A percentile compares a stretch with the other conserved stretches of the same genome.
Conservation (phyloP, 1,284 basidiomycete genomes). For the Rhodotorula sp. region DNA sequence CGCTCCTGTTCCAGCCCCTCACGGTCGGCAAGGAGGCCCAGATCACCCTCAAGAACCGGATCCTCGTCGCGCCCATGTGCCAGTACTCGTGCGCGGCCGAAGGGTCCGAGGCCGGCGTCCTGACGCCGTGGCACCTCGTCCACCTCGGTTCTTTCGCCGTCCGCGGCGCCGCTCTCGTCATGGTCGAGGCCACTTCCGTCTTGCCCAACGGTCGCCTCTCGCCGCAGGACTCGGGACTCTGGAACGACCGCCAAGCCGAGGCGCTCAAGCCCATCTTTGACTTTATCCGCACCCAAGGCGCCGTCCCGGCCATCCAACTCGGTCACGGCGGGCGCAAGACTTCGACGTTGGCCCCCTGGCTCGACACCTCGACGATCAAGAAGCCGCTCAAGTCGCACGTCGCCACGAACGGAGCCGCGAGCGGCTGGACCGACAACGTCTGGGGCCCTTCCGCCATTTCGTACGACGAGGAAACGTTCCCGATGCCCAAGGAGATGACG, state of each 20-base stretch:
- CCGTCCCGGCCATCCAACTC: slow-evolving; percentile 66
- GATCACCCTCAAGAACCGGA: slow-evolving; percentile 58
- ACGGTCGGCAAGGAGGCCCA: slow-evolving; percentile 62
- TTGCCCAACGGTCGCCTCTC: slow-evolving; percentile 74
- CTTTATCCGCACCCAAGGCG: slow-evolving; percentile 69
- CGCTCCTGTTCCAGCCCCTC: slow-evolving; percentile 66
- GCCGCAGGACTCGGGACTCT: slow-evolving; percentile 66
- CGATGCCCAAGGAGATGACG: slow-evolving; percentile 61
- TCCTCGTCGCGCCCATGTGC: slow-evolving; percentile 53
- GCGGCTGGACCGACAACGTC: slow-evolving; percentile 70
- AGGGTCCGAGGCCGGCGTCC: slow-evolving; percentile 58
- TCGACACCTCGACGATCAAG: slow-evolving; percentile 43
- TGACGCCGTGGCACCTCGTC: slow-evolving; percentile 71
- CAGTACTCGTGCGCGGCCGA: slow-evolving; percentile 61
- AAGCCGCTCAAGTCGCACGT: slow-evolving; percentile 35
- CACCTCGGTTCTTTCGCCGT: slow-evolving; percentile 59
- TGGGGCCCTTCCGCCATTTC: slow-evolving; percentile 62
- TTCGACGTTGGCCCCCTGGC: slow-evolving; percentile 63
- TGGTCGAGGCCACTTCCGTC: slow-evolving; percentile 57
- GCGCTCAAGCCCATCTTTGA: slow-evolving; percentile 68
- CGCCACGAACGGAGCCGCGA: slow-evolving; percentile 51
- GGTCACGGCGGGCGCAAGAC: slow-evolving; percentile 76
- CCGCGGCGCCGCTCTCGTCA: slow-evolving; percentile 42
- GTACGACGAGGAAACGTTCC: slow-evolving; percentile 54
- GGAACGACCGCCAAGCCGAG: slow-evolving; percentile 70